Evolutionary conservation across 352 stramenopile species (phyloP).

Genomic region (Globisporangium barbulae): DNA sequence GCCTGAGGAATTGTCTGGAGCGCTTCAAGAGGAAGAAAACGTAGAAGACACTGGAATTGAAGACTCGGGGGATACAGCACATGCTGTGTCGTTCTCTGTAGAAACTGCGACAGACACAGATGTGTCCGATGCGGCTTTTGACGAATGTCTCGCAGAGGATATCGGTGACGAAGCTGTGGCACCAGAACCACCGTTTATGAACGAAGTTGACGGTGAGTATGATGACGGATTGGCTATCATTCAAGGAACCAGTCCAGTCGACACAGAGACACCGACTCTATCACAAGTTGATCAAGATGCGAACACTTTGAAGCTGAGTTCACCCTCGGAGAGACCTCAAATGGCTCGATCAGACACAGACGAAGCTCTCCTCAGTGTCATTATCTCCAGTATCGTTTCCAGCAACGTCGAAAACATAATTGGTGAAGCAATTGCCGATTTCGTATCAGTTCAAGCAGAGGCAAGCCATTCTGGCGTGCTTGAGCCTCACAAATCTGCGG

Average conservation of each 20-base stretch:
- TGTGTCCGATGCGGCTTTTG: not conserved
- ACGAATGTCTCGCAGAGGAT: not conserved
- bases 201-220: slow-evolving; percentile 2
- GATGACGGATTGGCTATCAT: not conserved
- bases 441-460: not conserved
- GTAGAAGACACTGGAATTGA: not conserved
- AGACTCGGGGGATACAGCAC: not conserved
- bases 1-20: not conserved
- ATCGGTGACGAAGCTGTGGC: not conserved
- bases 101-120: not conserved
- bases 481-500: no score
- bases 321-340: not conserved
- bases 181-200: not conserved
- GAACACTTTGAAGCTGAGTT: not conserved
- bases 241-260: not conserved
- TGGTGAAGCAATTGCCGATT: not conserved
- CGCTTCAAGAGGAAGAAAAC: not conserved
- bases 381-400: not conserved
- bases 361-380: not conserved
- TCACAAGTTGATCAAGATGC: not conserved
- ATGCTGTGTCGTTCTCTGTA: not conserved
- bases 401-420: not conserved
- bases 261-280: not conserved
- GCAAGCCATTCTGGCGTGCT: not conserved
- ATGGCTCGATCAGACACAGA: not conserved